phyloP scores from a whole-genome alignment of 495 filamentous ascomycete genomes.

The Hypomontagnella monticulosa region DNA sequence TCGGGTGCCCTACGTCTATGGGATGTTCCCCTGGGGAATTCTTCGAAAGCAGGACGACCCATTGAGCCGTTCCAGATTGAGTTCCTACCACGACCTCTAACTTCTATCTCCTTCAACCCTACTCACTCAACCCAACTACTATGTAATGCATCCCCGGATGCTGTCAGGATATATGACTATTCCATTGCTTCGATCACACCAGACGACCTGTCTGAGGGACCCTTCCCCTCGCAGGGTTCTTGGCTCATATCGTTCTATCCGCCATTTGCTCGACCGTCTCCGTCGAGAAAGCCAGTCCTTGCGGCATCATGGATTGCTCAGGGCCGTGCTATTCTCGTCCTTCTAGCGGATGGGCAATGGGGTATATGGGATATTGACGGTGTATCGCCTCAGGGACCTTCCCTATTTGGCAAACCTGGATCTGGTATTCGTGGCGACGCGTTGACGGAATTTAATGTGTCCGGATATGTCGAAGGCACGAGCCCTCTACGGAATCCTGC shows the following conservation, averaged over 20 bases:
- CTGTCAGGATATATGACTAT: slow-evolving; percentile 72
- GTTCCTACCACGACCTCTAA: slow-evolving; percentile 71
- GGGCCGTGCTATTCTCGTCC: slow-evolving; percentile 76
- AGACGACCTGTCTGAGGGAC: slow-evolving; percentile 57
- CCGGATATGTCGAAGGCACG: slow-evolving; percentile 69
- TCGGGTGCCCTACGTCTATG: slow-evolving; percentile 64
- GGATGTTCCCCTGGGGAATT: slow-evolving; percentile 55
- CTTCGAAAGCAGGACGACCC: slow-evolving; percentile 49
- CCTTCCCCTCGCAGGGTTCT: slow-evolving; percentile 61
- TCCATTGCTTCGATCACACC: slow-evolving; percentile 53
- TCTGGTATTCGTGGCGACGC: slow-evolving; percentile 70
- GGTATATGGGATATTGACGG: slow-evolving; percentile 90
- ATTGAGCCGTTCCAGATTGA: slow-evolving; percentile 70
- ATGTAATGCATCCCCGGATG: slow-evolving; percentile 71
- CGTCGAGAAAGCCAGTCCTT: slow-evolving; percentile 77
- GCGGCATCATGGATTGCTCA: slow-evolving; percentile 84
- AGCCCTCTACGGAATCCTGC: slow-evolving; percentile 55
- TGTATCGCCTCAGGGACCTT: slow-evolving; percentile 60
- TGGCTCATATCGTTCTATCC: slow-evolving; percentile 79
- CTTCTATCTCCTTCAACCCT: slow-evolving; percentile 78
- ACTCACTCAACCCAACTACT: slow-evolving; percentile 69
- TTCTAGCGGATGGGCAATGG: slow-evolving; percentile 90
- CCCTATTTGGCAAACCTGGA: slow-evolving; percentile 65
- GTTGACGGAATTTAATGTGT: slow-evolving; percentile 72
- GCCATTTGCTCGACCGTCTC: slow-evolving; percentile 65